These are phyloP conservation scores for Solanum etuberosum DNA, from an alignment of 257 asterid species.

Conservation along the genomic window DNA sequence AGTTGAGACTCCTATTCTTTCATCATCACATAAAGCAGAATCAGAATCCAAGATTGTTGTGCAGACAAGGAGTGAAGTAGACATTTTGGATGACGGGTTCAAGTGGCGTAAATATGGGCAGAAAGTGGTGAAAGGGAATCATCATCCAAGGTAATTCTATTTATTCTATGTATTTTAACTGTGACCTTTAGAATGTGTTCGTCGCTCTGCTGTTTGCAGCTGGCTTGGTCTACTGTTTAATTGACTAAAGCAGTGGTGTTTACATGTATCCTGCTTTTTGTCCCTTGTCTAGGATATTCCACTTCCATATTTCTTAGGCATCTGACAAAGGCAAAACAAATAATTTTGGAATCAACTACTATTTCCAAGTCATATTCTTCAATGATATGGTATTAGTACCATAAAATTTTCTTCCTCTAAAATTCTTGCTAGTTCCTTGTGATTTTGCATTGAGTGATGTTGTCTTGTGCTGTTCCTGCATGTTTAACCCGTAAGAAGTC, in stretches of 20 bases:
- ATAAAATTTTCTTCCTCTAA: not conserved
- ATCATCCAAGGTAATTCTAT: constrained; percentile 63
- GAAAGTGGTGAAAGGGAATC: constrained; percentile 89
- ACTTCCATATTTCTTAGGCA: not conserved
- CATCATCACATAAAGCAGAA: constrained; percentile 49
- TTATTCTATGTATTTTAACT: not conserved
- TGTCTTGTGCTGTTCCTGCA: not conserved
- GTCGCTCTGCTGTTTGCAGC: not conserved
- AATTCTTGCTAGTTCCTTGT: not conserved
- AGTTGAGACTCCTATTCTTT: constrained; percentile 15
- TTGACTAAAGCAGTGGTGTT: not conserved
- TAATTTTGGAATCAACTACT: not conserved
- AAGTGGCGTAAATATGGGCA: constrained; percentile 98
- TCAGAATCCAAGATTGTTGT: constrained; percentile 84
- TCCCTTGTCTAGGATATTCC: not conserved
- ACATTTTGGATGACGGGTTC: constrained; percentile 81
- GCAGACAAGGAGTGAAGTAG: constrained; percentile 95
- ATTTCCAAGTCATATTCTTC: not conserved
- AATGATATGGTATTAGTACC: not conserved
- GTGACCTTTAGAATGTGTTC: not conserved
- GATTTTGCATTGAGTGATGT: not conserved
- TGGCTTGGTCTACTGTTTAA: not conserved
- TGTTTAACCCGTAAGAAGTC: not conserved
- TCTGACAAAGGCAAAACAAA: not conserved
- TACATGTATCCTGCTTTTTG: not conserved